Evolutionary conservation across 2,329 filamentous ascomycete species (phyloP).

Genomic region (Pestalotiopsis sp.): DNA sequence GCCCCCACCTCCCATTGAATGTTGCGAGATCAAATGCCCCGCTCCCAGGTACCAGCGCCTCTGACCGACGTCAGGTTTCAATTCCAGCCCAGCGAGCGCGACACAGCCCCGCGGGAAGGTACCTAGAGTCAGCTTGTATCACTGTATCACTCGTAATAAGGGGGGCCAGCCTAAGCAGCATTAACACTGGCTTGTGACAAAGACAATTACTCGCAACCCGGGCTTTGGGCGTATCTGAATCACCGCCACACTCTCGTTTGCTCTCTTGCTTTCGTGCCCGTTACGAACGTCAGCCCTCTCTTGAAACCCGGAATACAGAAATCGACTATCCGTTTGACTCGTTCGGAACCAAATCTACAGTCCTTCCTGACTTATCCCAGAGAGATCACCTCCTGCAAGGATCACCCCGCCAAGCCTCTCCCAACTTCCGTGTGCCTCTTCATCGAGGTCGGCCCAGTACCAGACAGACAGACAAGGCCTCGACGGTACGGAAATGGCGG

Average conservation of each 20-base stretch:
- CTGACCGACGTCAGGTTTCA: slow-evolving; percentile 2
- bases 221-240: not conserved
- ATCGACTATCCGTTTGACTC: not conserved
- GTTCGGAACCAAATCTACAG: not conserved
- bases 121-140: not conserved
- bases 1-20: not conserved
- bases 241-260: not conserved
- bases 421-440: not conserved
- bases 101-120: slow-evolving; percentile 1
- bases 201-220: not conserved
- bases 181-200: not conserved
- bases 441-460: not conserved
- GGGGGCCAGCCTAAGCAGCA: not conserved
- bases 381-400: not conserved
- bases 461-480: not conserved
- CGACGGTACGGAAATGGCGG: slow-evolving; percentile 25
- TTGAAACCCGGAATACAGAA: not conserved
- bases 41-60: not conserved
- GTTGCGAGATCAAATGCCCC: not conserved
- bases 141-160: not conserved
- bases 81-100: not conserved
- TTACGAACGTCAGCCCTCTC: not conserved
- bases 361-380: not conserved
- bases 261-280: not conserved
- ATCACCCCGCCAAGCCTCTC: not conserved